A percentile compares a stretch with the other conserved stretches of the same genome.
Evolutionary conservation across 495 filamentous ascomycete species (phyloP).

Genomic region (Talaromyces ruber): DNA sequence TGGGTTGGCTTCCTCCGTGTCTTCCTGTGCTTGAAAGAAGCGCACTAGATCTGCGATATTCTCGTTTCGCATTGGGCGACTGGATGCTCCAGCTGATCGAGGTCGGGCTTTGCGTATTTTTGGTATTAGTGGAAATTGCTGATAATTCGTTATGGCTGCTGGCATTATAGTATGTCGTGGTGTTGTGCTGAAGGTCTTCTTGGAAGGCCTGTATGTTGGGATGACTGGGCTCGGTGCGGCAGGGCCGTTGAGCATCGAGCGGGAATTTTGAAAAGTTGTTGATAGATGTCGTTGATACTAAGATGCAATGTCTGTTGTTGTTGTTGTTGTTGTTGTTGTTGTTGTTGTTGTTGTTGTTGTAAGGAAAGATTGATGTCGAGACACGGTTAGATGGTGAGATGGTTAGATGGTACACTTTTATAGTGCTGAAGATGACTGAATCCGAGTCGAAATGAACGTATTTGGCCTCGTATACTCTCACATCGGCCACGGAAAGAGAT

Average conservation of each 20-base stretch:
- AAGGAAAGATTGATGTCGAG: not conserved
- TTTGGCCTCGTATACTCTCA: not conserved
- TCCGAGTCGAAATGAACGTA: not conserved
- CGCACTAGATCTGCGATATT: conserved; percentile 28
- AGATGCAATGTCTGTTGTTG: not conserved
- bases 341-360: not conserved
- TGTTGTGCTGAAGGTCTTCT: conserved; percentile 17
- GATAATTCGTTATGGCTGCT: conserved; percentile 11
- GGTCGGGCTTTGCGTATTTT: conserved; percentile 10
- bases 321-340: too few species aligned
- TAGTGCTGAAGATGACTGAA: too few species aligned
- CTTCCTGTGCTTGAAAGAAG: conserved; percentile 28
- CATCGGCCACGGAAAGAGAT: not conserved
- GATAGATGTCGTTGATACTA: not conserved
- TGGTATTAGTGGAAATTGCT: conserved; percentile 11
- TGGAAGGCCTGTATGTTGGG: conserved; percentile 25
- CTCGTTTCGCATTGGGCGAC: conserved; percentile 19
- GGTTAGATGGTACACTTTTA: not conserved
- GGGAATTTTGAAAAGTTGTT: not conserved
- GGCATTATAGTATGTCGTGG: conserved; percentile 23
- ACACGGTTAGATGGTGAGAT: not conserved
- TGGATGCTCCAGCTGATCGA: conserved; percentile 7
- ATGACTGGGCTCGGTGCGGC: conserved; percentile 36
- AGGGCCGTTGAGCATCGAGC: conserved; percentile 8
- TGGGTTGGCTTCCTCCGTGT: conserved; percentile 1